Evolutionary conservation across 768 basidiomycete genomes (phyloP), one percentile per base, ranked within the genome.

Genomic region (Psilocybe tampanensis): DNA sequence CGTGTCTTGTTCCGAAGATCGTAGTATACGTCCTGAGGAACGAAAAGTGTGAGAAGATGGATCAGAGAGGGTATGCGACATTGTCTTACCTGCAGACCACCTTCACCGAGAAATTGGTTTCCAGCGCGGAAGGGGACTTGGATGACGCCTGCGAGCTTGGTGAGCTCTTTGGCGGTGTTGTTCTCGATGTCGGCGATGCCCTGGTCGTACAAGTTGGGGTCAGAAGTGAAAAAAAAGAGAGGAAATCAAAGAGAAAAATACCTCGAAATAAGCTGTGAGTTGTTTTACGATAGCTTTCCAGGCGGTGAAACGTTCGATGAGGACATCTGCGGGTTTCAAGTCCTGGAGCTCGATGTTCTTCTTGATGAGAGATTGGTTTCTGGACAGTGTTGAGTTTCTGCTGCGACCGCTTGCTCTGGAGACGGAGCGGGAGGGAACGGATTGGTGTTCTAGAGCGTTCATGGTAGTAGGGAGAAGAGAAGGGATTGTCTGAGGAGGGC

Each of bases 241-340:
- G 36, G 12, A 8, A 34, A 8, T 34, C 8, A 34, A 34, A 8
- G 33, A 15, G 12, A 13, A 39, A 61, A 68, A 1, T 24, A 82
- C 84, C 76, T 90, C 89, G 58, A 95, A 95, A 73, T 95, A 97
- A 1, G 91, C 89, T 51, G 93, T 90, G 52, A 98, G 86, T 76
- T 97, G 95, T 75, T 95, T 96, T 47, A 96, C 93, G 65, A 98
- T 96, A 50, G 86, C 89, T 76, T 97, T 98, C 95, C 95, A 98
- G 0, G 92, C 90, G 8, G 89, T 82, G 68, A 94, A 94, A 24
- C 92, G 88, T 72, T 98, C 96, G 62, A 98, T 97, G 70, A 99
- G 90, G 67, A 99, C 85, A 72, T 99, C 96, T 9, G 92, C 93
- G 0, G 95, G 95, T 49, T 88, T 85, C 44, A 98, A 83, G 74